Conservation (phyloP, 1,139 yeast species). For the Geotrichum restrictum region DNA sequence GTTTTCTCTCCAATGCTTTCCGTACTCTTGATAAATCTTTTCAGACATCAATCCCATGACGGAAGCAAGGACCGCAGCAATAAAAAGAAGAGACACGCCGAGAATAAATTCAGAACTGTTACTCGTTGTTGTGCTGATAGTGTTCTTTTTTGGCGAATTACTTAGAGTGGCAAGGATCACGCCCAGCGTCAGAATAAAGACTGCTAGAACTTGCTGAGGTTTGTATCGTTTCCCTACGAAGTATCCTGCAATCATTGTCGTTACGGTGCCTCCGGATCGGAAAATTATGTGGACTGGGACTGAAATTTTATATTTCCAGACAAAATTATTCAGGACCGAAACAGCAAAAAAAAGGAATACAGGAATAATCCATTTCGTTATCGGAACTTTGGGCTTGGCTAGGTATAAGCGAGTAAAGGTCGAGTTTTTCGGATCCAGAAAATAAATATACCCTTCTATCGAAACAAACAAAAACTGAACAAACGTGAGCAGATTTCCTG, state of each 20-base stretch:
- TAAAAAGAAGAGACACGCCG: conserved; percentile 47
- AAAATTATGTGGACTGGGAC: conserved; percentile 67
- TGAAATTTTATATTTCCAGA: conserved; percentile 54
- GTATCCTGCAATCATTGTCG: conserved; percentile 58
- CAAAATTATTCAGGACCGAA: conserved; percentile 57
- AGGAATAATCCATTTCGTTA: conserved; percentile 47
- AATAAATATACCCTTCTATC: conserved; percentile 43
- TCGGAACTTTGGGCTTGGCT: conserved; percentile 42
- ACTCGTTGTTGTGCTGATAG: background rate
- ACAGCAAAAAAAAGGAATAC: conserved; percentile 52
- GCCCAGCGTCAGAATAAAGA: conserved; percentile 53
- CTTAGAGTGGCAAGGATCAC: conserved; percentile 50
- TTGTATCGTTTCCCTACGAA: conserved; percentile 42
- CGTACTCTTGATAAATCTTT: conserved; percentile 47
- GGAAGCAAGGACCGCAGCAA: conserved; percentile 51
- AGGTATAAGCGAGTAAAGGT: conserved; percentile 36
- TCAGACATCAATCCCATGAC: conserved; percentile 57
- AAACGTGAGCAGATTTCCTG: conserved; percentile 56
- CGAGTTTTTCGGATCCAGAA: conserved; percentile 35
- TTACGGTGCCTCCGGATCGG: conserved; percentile 61
- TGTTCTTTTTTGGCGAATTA: conserved; percentile 19
- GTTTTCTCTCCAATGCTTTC: conserved; percentile 59
- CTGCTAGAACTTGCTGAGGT: conserved; percentile 41
- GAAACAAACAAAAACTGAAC: conserved; percentile 57
- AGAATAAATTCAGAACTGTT: conserved; percentile 30